A percentile compares a stretch with the other conserved stretches of the same genome.
Conservation (phyloP, 2,329 filamentous ascomycete species). For the Diplocarpon mali region DNA sequence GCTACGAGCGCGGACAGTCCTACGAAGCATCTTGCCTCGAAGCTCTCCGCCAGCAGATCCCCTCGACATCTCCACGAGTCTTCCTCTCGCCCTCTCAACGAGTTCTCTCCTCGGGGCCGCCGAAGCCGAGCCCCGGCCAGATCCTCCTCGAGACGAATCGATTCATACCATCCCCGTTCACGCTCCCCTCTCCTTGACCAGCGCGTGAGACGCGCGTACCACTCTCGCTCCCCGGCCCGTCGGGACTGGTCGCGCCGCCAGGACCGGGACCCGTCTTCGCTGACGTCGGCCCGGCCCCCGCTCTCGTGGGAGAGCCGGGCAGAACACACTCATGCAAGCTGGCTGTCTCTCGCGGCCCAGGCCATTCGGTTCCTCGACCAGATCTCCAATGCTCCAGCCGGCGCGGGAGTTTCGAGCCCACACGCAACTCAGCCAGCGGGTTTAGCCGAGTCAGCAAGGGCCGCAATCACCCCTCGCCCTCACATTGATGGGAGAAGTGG, state of each 20-base stretch:
- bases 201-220: neutral
- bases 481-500: neutral
- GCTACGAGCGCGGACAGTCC: neutral
- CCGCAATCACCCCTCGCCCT: neutral
- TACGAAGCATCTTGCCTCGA: neutral
- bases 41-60: neutral
- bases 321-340: too few species aligned
- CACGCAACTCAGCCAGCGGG: neutral
- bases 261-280: too few species aligned
- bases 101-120: neutral
- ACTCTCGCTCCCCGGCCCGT: too few species aligned
- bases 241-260: too few species aligned
- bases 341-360: too few species aligned
- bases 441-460: neutral
- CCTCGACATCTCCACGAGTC: neutral
- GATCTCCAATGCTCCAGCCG: too few species aligned
- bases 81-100: neutral
- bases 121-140: neutral
- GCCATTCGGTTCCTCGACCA: too few species aligned
- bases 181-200: neutral
- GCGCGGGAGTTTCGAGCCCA: neutral
- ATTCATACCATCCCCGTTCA: neutral
- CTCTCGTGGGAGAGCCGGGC: too few species aligned
- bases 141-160: neutral
- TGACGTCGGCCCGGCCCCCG: too few species aligned